Evolutionary conservation across 1,284 basidiomycete genomes (phyloP).

Genomic region (Malassezia cuniculi): DNA sequence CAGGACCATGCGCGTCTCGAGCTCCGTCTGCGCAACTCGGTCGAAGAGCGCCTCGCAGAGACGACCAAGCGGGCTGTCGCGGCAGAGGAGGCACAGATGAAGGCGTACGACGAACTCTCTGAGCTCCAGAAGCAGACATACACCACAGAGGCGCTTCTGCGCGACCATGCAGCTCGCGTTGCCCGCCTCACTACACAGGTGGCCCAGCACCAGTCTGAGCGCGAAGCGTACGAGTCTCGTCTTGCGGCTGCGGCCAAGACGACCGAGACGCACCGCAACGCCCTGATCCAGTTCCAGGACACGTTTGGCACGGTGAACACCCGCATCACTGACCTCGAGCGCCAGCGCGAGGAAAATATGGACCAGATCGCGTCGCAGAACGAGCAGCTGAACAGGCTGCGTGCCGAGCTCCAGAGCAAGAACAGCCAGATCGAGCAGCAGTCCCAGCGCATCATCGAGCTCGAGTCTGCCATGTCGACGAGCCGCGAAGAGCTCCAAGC

Average conservation of each 20-base stretch:
- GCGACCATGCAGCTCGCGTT: conserved; percentile 67
- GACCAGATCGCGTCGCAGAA: conserved; percentile 18
- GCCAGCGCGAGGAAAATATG: conserved; percentile 51
- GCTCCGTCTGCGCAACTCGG: conserved; percentile 53
- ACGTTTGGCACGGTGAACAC: conserved; percentile 64
- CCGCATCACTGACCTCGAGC: conserved; percentile 69
- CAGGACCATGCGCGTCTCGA: conserved; percentile 53
- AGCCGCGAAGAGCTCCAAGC: conserved; percentile 36
- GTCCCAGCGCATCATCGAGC: conserved; percentile 59
- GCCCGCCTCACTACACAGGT: conserved; percentile 62
- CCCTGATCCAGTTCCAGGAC: conserved; percentile 69
- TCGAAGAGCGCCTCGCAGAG: conserved; percentile 68
- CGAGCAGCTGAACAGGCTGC: conserved; percentile 60
- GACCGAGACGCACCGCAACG: conserved; percentile 69
- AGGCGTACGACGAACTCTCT: conserved; percentile 57
- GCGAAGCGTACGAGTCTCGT: conserved; percentile 55
- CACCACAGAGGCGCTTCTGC: conserved; percentile 56
- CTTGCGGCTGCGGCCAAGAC: conserved; percentile 52
- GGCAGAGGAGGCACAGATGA: conserved; percentile 66
- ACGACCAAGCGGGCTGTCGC: conserved; percentile 67
- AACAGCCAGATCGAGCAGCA: conserved; percentile 28
- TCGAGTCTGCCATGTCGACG: conserved; percentile 57
- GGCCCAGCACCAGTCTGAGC: conserved; percentile 69
- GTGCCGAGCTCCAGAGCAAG: conserved; percentile 60
- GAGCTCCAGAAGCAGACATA: conserved; percentile 60